Base-by-base conservation (phyloP, 768 basidiomycete genomes). In the Serendipita vermifera region DNA sequence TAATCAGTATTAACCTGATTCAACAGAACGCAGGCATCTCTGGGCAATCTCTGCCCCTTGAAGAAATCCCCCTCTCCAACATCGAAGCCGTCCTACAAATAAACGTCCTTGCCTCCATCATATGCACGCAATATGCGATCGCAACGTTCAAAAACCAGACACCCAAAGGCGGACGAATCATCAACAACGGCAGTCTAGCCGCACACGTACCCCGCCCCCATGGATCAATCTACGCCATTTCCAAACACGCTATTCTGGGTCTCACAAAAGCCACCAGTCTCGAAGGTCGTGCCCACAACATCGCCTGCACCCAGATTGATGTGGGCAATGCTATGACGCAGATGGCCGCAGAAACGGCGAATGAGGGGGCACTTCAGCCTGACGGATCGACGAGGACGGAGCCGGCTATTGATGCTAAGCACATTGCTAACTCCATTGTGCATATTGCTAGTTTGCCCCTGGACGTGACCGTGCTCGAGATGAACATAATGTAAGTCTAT, bases 171-270 rank as follows among this genome's bases (percentile, higher is more conserved):
- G 87, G 87, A 77, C 76, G 86, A 17, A 85, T 91, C 59, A 83
- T 93, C 69, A 89, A 90, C 71, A 89, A 91, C 62, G 88, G 87
- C 0, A 85, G 81, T n/a, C 71, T 87, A 22, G 76, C 83, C 1
- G 84, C 85, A 0, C 77, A 83, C 59, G 72, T 77, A 3, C 85
- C 87, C 1, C 76, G 85, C n/a, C 82, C 81, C 1, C 67, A 78
- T 61, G 72, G 77, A 1, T 66, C 66, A 22, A 74, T 87, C 0
- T 92, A 92, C 66, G 83, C 85, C 0, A 71, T 77, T 54, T 82
- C 85, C 11, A 93, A 92, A 67, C 87, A 90, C 63, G 88, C 83
- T 5, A 79, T 91, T 40, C 65, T 71, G 1, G 88, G 89, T 0
- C 68, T 91, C 2, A 88, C 88, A 9, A 87, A 83, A 66, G 77